phyloP scores from a whole-genome alignment of 441 rosid genomes.

The Adansonia grandidieri region DNA sequence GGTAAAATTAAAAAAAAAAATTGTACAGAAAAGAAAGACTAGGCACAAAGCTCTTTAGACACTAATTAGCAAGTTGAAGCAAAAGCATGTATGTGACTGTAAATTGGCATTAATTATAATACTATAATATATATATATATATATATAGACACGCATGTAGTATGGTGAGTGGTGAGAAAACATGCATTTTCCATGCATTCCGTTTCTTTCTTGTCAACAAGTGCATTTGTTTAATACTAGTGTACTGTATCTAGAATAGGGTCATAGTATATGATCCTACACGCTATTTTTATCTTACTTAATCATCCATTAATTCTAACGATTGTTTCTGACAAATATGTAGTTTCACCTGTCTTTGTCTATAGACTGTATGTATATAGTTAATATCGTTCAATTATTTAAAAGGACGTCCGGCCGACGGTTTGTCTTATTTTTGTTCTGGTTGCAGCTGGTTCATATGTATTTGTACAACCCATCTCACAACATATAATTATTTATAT shows the following conservation, averaged over 20 bases:
- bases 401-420: not conserved
- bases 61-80: no score
- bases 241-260: no score
- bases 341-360: not conserved
- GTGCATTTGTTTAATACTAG: not conserved
- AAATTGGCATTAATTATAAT: no score
- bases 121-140: no score
- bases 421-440: not conserved
- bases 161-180: no score
- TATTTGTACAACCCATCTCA: not conserved
- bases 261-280: not conserved
- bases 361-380: not conserved
- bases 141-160: no score
- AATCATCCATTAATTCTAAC: not conserved
- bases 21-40: no score
- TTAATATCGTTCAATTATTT: not conserved
- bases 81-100: no score
- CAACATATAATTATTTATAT: not conserved
- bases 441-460: not conserved
- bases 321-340: not conserved
- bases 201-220: not conserved
- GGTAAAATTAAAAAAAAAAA: no score
- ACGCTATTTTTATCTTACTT: not conserved
- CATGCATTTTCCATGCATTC: not conserved
- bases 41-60: no score